phyloP scores from a whole-genome alignment of 2,329 filamentous ascomycete species.

The Pyrenophora graminea region DNA sequence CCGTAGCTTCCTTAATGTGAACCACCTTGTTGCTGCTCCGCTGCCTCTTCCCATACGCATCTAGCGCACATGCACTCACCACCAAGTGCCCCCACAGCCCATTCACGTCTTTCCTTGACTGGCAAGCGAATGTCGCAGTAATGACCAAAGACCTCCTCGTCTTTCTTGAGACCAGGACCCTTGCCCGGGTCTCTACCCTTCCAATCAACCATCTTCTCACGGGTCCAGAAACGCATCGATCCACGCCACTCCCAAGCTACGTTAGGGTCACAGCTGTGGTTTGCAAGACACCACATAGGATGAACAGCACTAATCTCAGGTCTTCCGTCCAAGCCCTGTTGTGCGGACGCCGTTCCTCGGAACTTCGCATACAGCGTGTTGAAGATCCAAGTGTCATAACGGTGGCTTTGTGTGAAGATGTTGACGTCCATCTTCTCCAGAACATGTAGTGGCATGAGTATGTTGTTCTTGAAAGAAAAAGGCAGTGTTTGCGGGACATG shows the following conservation, averaged over 20 bases:
- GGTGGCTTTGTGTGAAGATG: slow-evolving; percentile 61
- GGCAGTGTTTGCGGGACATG: slow-evolving; percentile 64
- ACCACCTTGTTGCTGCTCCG: slow-evolving; percentile 3
- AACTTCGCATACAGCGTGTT: slow-evolving; percentile 95
- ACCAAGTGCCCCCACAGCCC: slow-evolving; percentile 84
- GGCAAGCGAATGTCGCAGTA: slow-evolving; percentile 85
- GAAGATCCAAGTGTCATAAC: slow-evolving; percentile 78
- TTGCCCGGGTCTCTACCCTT: slow-evolving; percentile 36
- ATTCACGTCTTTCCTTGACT: slow-evolving; percentile 82
- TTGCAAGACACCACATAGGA: slow-evolving; percentile 93
- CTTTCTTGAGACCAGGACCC: slow-evolving; percentile 68
- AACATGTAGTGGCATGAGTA: slow-evolving; percentile 74
- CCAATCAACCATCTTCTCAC: slow-evolving; percentile 62
- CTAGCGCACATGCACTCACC: slow-evolving; percentile 86
- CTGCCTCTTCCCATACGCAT: slow-evolving; percentile 70
- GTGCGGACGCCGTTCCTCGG: slow-evolving; percentile 83
- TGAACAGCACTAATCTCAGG: slow-evolving; percentile 94
- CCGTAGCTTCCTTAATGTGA: not conserved
- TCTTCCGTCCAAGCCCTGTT: slow-evolving; percentile 70
- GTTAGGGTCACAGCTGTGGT: slow-evolving; percentile 95
- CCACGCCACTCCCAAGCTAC: slow-evolving; percentile 93
- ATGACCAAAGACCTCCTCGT: slow-evolving; percentile 88
- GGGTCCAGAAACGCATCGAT: slow-evolving; percentile 70
- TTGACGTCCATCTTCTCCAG: slow-evolving; percentile 85
- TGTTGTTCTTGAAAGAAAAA: slow-evolving; percentile 77